A percentile compares a stretch with the other conserved stretches of the same genome.
These are phyloP conservation scores for Gloeophyllum trabeum DNA, from an alignment of 768 basidiomycete species.

Conservation along the genomic window DNA sequence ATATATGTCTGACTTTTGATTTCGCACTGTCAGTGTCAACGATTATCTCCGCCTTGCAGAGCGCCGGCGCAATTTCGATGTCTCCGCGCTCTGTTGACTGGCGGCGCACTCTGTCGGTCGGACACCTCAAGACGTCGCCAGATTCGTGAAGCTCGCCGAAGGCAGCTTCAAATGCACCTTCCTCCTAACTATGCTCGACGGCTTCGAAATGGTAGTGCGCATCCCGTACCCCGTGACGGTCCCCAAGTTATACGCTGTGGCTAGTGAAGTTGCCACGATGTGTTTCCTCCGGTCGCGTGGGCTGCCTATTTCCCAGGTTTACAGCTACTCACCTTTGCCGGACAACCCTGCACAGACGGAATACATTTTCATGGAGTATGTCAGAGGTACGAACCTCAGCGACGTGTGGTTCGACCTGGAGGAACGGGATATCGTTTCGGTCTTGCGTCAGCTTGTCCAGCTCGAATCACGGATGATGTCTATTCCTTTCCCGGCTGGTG, in stretches of 20 bases:
- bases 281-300: conserved; percentile 15
- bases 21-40: conserved; percentile 10
- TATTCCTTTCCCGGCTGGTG: no score
- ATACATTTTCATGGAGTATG: conserved; percentile 20
- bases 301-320: conserved; percentile 19
- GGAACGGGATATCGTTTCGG: no score
- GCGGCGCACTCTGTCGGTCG: conserved; percentile 30
- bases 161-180: conserved; percentile 20
- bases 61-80: conserved; percentile 29
- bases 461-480: no score
- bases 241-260: conserved; percentile 17
- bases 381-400: conserved; percentile 25
- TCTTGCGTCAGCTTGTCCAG: no score
- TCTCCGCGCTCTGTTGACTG: conserved; percentile 30
- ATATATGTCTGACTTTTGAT: background rate
- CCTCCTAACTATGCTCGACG: conserved; percentile 15
- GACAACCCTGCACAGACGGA: conserved; percentile 17
- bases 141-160: conserved; percentile 31
- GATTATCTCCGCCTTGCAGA: conserved; percentile 31
- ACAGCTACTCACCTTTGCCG: conserved; percentile 16
- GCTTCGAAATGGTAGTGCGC: conserved; percentile 16
- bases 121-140: conserved; percentile 24
- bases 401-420: no score
- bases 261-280: conserved; percentile 21
- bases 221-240: conserved; percentile 15